Evolutionary conservation across 805 yeast genomes (phyloP).

Genomic region (Kregervanrija pseudodelftensis): DNA sequence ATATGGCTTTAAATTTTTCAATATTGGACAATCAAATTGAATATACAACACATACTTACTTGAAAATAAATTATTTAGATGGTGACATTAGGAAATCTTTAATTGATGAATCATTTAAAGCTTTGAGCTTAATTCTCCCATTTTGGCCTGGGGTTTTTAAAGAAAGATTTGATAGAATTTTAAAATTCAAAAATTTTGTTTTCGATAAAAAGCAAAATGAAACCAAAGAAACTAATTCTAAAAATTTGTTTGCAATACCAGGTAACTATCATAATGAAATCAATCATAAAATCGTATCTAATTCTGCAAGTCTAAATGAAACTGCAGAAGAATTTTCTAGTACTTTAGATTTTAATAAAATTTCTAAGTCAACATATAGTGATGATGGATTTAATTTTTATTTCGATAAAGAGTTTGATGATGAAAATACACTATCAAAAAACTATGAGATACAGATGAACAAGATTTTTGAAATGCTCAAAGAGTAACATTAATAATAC

Average conservation of each 20-base stretch:
- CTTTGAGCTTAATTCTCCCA: constrained; percentile 2
- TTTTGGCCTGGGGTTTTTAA: constrained; percentile 14
- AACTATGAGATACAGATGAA: no score
- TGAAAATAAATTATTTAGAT: constrained; percentile 7
- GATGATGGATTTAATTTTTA: constrained; percentile 11
- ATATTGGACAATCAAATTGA: constrained; percentile 6
- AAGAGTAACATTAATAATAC: no score
- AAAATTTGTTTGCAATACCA: no score
- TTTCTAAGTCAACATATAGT: constrained; percentile 1
- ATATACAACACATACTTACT: constrained; percentile 7
- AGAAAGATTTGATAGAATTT: constrained; percentile 13
- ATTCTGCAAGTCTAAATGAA: no score
- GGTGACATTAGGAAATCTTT: constrained; percentile 13
- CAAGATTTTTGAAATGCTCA: no score
- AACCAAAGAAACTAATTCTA: background rate
- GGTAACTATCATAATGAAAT: no score
- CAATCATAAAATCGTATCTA: no score
- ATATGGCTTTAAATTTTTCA: constrained; percentile 7
- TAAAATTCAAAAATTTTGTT: constrained; percentile 8
- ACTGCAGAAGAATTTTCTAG: no score
- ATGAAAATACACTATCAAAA: no score
- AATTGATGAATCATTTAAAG: constrained; percentile 7
- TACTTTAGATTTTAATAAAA: no score
- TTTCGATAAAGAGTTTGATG: constrained; percentile 5
- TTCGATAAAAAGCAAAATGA: background rate